Percentiles rank a stretch among this genome's conserved stretches.
Evolutionary conservation across 768 basidiomycete genomes (phyloP).

Genomic region (Candolleomyces aberdarensis): DNA sequence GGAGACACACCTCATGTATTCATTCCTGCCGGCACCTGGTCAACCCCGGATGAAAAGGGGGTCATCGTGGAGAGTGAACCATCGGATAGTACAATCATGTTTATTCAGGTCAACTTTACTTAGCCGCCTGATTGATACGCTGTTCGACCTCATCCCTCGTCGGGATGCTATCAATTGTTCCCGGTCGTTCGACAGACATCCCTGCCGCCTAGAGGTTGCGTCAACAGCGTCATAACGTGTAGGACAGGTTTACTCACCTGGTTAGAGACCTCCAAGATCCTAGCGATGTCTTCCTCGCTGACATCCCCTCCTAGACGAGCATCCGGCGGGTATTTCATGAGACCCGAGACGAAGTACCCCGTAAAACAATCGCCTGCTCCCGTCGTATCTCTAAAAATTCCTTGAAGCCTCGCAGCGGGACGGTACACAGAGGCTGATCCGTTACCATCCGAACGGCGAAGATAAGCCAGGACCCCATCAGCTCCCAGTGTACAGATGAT

Average conservation of each 20-base stretch:
- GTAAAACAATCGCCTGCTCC: constrained; percentile 67
- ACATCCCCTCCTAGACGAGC: neutral
- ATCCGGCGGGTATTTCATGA: constrained; percentile 36
- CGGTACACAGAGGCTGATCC: constrained; percentile 24
- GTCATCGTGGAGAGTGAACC: no score
- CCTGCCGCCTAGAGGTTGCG: constrained; percentile 45
- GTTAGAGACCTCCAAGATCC: neutral
- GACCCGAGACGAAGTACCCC: constrained; percentile 54
- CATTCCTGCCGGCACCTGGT: no score
- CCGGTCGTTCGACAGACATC: constrained; percentile 55
- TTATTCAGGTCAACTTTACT: no score
- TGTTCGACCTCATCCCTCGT: constrained; percentile 30
- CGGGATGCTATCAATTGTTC: constrained; percentile 60
- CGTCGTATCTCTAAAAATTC: constrained; percentile 47
- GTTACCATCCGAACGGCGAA: no score
- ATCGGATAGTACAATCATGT: no score
- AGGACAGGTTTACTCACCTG: neutral
- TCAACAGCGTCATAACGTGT: no score
- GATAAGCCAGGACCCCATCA: constrained; percentile 43
- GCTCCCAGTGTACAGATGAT: constrained; percentile 58
- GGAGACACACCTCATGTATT: no score
- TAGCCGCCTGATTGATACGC: no score
- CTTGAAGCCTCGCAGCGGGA: constrained; percentile 45
- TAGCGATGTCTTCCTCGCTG: neutral
- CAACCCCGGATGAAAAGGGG: no score